Conservation (phyloP, 306 rosid genomes). For the Cicer arietinum region DNA sequence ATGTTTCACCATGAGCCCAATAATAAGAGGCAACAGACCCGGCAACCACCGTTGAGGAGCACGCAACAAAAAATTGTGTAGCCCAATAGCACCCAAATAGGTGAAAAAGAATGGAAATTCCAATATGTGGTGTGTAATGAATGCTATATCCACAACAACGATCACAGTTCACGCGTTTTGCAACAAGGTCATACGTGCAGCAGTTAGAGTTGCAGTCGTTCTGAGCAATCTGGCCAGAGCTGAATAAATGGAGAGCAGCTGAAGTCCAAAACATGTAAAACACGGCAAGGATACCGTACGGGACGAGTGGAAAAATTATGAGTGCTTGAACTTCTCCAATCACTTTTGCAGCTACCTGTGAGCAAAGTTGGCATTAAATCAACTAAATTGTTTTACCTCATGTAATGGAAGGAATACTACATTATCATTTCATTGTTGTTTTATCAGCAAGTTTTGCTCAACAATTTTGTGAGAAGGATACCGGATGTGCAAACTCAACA, state of each 20-base stretch:
- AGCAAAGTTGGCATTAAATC: slow-evolving; percentile 33
- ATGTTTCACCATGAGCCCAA: slow-evolving; percentile 87
- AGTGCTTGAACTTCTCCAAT: slow-evolving; percentile 97
- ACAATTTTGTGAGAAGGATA: background rate
- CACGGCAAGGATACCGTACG: slow-evolving; percentile 75
- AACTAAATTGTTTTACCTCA: slow-evolving; percentile 27
- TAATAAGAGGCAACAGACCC: slow-evolving; percentile 96
- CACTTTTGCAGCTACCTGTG: slow-evolving; percentile 97
- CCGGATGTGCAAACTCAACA: no score
- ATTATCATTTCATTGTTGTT: slow-evolving; percentile 15
- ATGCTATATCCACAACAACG: slow-evolving; percentile 91
- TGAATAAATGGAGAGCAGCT: slow-evolving; percentile 89
- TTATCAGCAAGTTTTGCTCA: background rate
- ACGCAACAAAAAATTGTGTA: slow-evolving; percentile 86
- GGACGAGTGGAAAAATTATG: slow-evolving; percentile 83
- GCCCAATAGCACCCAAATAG: slow-evolving; percentile 96
- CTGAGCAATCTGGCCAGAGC: slow-evolving; percentile 90
- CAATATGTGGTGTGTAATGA: slow-evolving; percentile 90
- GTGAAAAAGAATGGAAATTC: slow-evolving; percentile 87
- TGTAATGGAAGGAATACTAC: slow-evolving; percentile 7
- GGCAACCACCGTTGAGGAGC: slow-evolving; percentile 88
- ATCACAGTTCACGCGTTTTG: slow-evolving; percentile 81
- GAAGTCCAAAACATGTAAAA: slow-evolving; percentile 97
- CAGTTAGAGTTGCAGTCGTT: slow-evolving; percentile 86
- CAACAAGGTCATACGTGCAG: slow-evolving; percentile 80